These are phyloP conservation scores for Didymella glomerata DNA, from an alignment of 2,329 filamentous ascomycete species.

Conservation along the genomic window DNA sequence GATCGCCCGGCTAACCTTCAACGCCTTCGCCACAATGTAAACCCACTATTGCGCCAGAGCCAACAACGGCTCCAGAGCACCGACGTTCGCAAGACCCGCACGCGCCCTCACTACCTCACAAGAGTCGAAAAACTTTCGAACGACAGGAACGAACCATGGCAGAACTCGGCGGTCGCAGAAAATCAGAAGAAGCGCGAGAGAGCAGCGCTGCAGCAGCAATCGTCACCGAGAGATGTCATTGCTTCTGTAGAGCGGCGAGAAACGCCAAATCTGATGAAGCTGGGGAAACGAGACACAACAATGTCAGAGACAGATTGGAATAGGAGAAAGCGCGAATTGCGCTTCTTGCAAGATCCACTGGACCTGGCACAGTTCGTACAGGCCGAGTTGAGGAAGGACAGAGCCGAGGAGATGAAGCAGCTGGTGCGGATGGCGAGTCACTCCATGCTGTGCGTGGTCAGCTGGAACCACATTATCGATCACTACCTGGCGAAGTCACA, in stretches of 20 bases:
- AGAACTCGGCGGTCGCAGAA: slow-evolving; percentile 35
- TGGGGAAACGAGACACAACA: slow-evolving; percentile 36
- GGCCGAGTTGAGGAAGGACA: slow-evolving; percentile 65
- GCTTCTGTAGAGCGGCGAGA: slow-evolving; percentile 13
- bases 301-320: slow-evolving; percentile 43
- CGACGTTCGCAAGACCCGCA: slow-evolving; percentile 17
- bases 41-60: slow-evolving; percentile 22
- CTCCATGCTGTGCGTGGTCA: slow-evolving; percentile 70
- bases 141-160: slow-evolving; percentile 36
- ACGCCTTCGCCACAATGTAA: slow-evolving; percentile 35
- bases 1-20: slow-evolving; percentile 38
- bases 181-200: slow-evolving; percentile 36
- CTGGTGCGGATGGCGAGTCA: slow-evolving; percentile 75
- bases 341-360: slow-evolving; percentile 73
- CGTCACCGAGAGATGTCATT: slow-evolving; percentile 4
- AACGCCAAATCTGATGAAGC: slow-evolving; percentile 33
- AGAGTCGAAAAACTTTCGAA: slow-evolving; percentile 24
- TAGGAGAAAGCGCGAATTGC: slow-evolving; percentile 64
- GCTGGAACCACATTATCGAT: slow-evolving; percentile 88
- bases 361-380: slow-evolving; percentile 75
- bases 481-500: slow-evolving; percentile 70
- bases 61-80: slow-evolving; percentile 30
- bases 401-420: slow-evolving; percentile 71
- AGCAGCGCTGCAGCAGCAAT: slow-evolving; percentile 26
- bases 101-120: slow-evolving; percentile 9